Conservation (phyloP, 139 green algal species). For the Pseudopediastrum boryanum region DNA sequence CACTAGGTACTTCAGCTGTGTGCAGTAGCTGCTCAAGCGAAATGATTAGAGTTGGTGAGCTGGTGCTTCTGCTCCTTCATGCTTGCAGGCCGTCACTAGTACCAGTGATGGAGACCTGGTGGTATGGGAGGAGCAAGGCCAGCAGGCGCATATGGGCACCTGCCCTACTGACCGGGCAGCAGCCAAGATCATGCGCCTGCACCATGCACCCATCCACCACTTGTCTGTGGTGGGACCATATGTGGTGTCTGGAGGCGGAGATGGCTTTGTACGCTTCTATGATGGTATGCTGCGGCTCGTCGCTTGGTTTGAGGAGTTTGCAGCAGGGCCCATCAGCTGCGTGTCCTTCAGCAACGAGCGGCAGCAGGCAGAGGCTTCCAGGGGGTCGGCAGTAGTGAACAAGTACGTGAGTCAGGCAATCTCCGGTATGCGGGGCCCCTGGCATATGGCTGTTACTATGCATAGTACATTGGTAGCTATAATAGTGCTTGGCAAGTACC, state of each 20-base stretch:
- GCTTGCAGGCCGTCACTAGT: slow-evolving; percentile 51
- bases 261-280: slow-evolving; percentile 73
- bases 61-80: neutral
- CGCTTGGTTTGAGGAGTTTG: slow-evolving; percentile 87
- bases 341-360: slow-evolving; percentile 60
- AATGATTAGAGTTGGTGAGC: neutral
- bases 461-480: no score
- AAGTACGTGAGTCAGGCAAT: no score
- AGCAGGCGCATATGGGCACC: slow-evolving; percentile 57
- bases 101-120: slow-evolving; percentile 78
- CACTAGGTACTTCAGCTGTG: no score
- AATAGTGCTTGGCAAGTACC: no score
- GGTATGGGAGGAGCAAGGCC: slow-evolving; percentile 77
- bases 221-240: slow-evolving; percentile 35
- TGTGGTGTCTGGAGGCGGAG: slow-evolving; percentile 27
- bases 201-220: slow-evolving; percentile 62
- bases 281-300: slow-evolving; percentile 74
- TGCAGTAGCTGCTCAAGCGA: neutral
- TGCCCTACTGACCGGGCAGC: slow-evolving; percentile 48
- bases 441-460: no score
- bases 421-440: no score
- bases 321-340: slow-evolving; percentile 56
- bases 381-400: no score
- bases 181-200: slow-evolving; percentile 78
- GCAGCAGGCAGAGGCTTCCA: slow-evolving; percentile 1